A percentile compares a stretch with the other conserved stretches of the same genome.
Evolutionary conservation across 371 early-diverging fungal species (phyloP).

Genomic region (Rhizopus microsporus): DNA sequence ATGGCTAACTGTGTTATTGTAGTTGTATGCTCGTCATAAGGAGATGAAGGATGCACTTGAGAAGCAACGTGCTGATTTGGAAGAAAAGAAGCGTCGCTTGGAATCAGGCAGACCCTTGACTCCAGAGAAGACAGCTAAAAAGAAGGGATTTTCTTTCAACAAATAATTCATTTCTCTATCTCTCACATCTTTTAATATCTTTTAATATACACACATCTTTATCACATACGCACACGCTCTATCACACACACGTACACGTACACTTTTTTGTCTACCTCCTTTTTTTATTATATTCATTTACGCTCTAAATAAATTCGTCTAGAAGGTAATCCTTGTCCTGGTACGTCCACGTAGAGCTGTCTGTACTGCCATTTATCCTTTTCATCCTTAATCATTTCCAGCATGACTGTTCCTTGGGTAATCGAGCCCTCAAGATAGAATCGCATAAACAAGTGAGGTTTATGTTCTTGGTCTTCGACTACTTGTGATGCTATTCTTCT

Average conservation of each 20-base stretch:
- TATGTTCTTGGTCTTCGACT: constrained; percentile 37
- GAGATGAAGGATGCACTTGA: constrained; percentile 97
- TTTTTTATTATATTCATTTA: background rate
- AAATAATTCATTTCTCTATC: constrained; percentile 35
- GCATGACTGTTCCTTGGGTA: constrained; percentile 45
- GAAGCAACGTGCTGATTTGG: constrained; percentile 89
- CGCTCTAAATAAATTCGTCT: constrained; percentile 21
- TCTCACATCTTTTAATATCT: background rate
- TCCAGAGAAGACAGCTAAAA: constrained; percentile 79
- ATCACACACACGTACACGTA: background rate
- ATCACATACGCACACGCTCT: background rate
- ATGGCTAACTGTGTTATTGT: constrained; percentile 5
- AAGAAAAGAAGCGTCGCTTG: constrained; percentile 90
- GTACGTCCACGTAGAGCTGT: constrained; percentile 54
- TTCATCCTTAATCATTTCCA: constrained; percentile 55
- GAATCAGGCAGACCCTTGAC: constrained; percentile 85
- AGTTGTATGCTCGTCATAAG: constrained; percentile 92
- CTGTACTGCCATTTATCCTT: constrained; percentile 54
- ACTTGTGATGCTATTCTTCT: constrained; percentile 43
- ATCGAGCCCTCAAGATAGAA: constrained; percentile 54
- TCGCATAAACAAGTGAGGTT: constrained; percentile 52
- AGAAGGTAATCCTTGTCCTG: constrained; percentile 41
- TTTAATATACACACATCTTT: background rate
- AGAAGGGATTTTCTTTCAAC: constrained; percentile 81
- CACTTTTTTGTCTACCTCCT: background rate